Evolutionary conservation across 768 basidiomycete species (phyloP).

Genomic region (Tylopilus vinaceipallidus): DNA sequence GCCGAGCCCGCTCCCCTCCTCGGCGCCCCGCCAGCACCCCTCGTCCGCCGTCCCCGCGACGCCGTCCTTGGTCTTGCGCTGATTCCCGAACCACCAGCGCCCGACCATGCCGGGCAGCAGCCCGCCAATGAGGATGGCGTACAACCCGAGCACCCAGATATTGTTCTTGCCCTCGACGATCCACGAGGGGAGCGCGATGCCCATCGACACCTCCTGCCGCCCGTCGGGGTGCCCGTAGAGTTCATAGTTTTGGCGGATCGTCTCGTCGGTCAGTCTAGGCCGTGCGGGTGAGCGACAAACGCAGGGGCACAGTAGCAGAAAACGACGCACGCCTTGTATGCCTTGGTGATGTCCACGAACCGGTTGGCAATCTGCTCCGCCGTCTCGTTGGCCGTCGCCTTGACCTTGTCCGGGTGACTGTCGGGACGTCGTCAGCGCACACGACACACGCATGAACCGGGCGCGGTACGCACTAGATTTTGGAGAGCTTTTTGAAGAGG

Average conservation of each 20-base stretch:
- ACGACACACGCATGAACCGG: not conserved
- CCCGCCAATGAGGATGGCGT: conserved; percentile 86
- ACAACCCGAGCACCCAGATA: conserved; percentile 84
- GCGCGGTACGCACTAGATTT: conserved; percentile 61
- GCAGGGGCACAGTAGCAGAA: not conserved
- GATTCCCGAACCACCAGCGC: conserved; percentile 96
- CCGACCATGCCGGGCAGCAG: conserved; percentile 86
- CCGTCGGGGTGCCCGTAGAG: conserved; percentile 95
- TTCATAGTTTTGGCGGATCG: conserved; percentile 85
- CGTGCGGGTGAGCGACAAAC: not conserved
- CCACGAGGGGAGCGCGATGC: conserved; percentile 93
- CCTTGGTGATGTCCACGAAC: conserved; percentile 94
- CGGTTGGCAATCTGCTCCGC: conserved; percentile 80
- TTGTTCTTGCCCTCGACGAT: conserved; percentile 90
- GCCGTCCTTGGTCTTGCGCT: conserved; percentile 89
- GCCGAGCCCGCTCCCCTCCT: conserved; percentile 71
- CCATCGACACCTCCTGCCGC: conserved; percentile 90
- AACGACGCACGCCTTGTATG: conserved; percentile 78
- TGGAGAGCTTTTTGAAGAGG: conserved; percentile 89
- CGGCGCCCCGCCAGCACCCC: conserved; percentile 82
- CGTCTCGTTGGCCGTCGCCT: conserved; percentile 76
- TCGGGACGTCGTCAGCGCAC: not conserved
- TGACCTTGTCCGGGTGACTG: conserved; percentile 98
- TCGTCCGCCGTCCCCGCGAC: conserved; percentile 80
- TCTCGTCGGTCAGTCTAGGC: conserved; percentile 83